These are phyloP conservation scores for Apiospora koreana DNA, from an alignment of 2,329 filamentous ascomycete species.

Conservation along the genomic window DNA sequence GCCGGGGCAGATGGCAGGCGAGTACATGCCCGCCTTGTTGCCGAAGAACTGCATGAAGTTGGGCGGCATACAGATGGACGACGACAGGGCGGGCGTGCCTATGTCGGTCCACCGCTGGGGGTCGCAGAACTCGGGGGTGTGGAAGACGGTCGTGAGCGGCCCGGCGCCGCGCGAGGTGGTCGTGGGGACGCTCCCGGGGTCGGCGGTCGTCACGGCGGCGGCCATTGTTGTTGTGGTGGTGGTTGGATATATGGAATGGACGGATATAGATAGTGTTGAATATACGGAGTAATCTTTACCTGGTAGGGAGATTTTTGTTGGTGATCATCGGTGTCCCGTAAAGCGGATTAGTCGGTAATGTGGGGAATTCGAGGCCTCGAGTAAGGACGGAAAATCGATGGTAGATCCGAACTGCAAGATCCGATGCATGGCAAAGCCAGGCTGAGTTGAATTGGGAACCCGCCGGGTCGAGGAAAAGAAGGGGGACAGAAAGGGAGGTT, in stretches of 20 bases:
- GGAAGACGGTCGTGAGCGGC: constrained; percentile 4
- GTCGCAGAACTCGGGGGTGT: neutral
- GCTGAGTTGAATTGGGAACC: neutral
- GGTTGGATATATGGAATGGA: neutral
- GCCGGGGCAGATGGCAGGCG: neutral
- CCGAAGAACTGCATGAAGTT: neutral
- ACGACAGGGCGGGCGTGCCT: neutral
- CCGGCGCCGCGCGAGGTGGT: neutral
- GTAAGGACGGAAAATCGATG: neutral
- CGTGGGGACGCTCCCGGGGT: neutral
- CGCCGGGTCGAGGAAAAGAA: neutral
- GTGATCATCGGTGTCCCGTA: neutral
- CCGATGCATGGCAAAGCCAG: neutral
- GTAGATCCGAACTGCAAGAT: neutral
- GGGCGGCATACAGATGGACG: constrained; percentile 3
- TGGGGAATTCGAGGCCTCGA: neutral
- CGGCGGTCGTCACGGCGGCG: neutral
- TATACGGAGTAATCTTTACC: neutral
- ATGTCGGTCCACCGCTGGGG: neutral
- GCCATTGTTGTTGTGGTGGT: neutral
- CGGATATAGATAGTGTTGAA: neutral
- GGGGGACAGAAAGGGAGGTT: neutral
- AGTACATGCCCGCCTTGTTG: constrained; percentile 2
- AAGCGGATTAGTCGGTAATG: neutral
- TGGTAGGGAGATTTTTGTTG: neutral